Evolutionary conservation across 805 yeast species (phyloP).

Genomic region (Teunomyces cretensis): DNA sequence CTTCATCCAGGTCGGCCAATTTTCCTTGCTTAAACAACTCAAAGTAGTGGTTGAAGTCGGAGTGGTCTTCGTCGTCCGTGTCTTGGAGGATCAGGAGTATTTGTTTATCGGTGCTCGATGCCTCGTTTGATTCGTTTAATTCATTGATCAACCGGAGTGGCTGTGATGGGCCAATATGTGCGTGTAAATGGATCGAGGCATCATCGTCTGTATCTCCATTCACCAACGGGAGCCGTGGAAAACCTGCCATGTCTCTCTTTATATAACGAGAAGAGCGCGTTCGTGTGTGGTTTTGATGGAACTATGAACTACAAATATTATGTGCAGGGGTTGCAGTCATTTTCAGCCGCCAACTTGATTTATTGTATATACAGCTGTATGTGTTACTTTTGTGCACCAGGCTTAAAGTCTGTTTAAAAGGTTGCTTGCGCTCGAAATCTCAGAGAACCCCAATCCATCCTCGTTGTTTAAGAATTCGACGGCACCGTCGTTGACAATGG

Average conservation of each 20-base stretch:
- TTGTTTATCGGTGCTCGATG: conserved; percentile 1
- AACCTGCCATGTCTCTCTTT: conserved; percentile 14
- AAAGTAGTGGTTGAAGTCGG: conserved; percentile 9
- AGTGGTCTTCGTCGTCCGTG: conserved; percentile 12
- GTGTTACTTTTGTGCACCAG: not conserved
- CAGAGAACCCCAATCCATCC: conserved; percentile 23
- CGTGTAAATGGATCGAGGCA: conserved; percentile 39
- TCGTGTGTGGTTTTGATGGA: not conserved
- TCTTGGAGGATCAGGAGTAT: conserved; percentile 13
- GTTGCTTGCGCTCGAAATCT: conserved; percentile 23
- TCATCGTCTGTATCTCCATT: conserved; percentile 44
- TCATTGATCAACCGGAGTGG: conserved; percentile 22
- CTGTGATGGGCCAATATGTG: conserved; percentile 36
- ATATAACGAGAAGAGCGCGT: not conserved
- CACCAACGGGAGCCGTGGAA: conserved; percentile 36
- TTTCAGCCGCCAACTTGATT: not conserved
- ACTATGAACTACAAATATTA: too few species aligned
- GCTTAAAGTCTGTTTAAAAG: conserved; percentile 21
- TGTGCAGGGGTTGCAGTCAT: not conserved
- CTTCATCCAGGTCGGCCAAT: conserved; percentile 6
- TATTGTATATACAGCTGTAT: not conserved
- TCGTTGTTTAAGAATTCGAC: conserved; percentile 34
- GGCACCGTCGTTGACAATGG: conserved; percentile 55
- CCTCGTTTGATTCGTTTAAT: not conserved
- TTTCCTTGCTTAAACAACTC: conserved; percentile 10